These are phyloP conservation scores for Basidiobolus meristosporus DNA, from an alignment of 371 early-diverging fungal genomes.

Conservation along the genomic window DNA sequence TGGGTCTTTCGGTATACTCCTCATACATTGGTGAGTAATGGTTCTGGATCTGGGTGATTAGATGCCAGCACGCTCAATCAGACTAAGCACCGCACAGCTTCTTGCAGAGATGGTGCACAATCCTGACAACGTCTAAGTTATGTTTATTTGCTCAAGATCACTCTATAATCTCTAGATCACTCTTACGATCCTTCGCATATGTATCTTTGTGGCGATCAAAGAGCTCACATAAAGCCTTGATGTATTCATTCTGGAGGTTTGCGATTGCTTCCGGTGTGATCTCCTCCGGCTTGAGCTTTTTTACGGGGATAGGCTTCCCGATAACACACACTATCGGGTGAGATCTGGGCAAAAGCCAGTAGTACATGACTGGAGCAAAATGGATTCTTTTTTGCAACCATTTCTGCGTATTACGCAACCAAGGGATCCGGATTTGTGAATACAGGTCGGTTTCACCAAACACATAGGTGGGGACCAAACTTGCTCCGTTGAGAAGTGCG, in stretches of 20 bases:
- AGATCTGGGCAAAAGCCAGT: conserved; percentile 1
- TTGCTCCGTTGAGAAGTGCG: conserved; percentile 50
- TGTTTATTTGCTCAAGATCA: too few species aligned
- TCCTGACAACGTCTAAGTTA: too few species aligned
- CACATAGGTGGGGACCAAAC: conserved; percentile 48
- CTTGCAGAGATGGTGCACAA: too few species aligned
- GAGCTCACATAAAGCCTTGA: conserved; percentile 1
- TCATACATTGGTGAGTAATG: too few species aligned
- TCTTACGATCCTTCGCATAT: too few species aligned
- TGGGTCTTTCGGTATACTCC: too few species aligned
- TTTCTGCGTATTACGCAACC: conserved; percentile 2
- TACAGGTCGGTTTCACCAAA: conserved; percentile 79
- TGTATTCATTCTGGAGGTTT: conserved; percentile 1
- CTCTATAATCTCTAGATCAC: too few species aligned
- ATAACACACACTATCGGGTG: not conserved
- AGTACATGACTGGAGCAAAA: conserved; percentile 3
- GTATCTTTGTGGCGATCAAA: conserved; percentile 2
- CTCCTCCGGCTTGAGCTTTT: not conserved
- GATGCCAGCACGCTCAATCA: too few species aligned
- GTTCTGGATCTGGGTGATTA: too few species aligned
- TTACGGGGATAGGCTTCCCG: conserved; percentile 1
- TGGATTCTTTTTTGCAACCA: conserved; percentile 4
- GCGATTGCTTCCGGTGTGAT: not conserved
- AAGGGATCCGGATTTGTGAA: conserved; percentile 1
- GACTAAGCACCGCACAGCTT: too few species aligned